Conservation (phyloP, 768 basidiomycete genomes). For the Lactifluus piperatus region DNA sequence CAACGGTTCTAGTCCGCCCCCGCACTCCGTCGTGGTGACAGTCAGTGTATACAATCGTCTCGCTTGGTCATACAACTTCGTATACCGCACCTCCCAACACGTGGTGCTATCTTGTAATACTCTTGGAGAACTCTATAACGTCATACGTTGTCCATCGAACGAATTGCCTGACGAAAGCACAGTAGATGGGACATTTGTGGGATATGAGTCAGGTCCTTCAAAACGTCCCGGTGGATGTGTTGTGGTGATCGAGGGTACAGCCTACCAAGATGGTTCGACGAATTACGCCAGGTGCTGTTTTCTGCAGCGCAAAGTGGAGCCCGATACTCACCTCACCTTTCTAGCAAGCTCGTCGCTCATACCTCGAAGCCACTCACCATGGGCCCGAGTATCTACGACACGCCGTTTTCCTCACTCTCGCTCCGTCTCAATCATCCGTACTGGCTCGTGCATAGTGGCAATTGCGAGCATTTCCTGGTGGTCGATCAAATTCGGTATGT, state of each 20-base stretch:
- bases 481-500: slow-evolving; percentile 63
- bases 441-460: slow-evolving; percentile 73
- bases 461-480: slow-evolving; percentile 73
- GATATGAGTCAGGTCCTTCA: slow-evolving; percentile 24
- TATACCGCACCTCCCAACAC: slow-evolving; percentile 60
- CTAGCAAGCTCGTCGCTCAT: slow-evolving; percentile 41
- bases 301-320: neutral
- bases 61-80: slow-evolving; percentile 50
- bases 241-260: slow-evolving; percentile 52
- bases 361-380: slow-evolving; percentile 27
- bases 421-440: slow-evolving; percentile 69
- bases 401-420: slow-evolving; percentile 43
- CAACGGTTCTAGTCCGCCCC: slow-evolving; percentile 15
- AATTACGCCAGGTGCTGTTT: slow-evolving; percentile 53
- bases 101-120: slow-evolving; percentile 63
- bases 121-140: slow-evolving; percentile 49
- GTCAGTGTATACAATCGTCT: slow-evolving; percentile 54
- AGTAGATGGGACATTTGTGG: slow-evolving; percentile 26
- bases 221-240: slow-evolving; percentile 33
- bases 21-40: slow-evolving; percentile 42
- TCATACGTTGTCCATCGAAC: slow-evolving; percentile 55
- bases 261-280: slow-evolving; percentile 47
- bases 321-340: neutral
- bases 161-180: slow-evolving; percentile 39
- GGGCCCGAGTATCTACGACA: slow-evolving; percentile 38